Conservation (phyloP, 2,329 filamentous ascomycete genomes). For the Colletotrichum agaves region DNA sequence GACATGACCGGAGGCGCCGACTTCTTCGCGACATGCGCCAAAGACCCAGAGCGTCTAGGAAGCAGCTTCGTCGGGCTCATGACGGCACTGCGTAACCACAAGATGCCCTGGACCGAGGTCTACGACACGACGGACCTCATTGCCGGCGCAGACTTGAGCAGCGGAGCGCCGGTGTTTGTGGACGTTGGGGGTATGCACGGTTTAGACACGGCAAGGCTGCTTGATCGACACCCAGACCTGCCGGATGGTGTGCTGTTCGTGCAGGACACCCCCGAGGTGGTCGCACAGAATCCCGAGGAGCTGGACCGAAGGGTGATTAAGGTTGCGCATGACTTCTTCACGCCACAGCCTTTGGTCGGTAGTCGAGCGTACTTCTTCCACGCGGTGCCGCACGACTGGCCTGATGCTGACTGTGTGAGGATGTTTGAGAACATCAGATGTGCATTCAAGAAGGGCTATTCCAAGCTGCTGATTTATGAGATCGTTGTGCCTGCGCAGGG, state of each 20-base stretch:
- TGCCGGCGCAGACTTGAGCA: constrained; percentile 34
- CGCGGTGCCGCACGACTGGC: constrained; percentile 55
- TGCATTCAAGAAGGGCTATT: constrained; percentile 52
- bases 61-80: constrained; percentile 49
- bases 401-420: constrained; percentile 46
- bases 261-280: constrained; percentile 51
- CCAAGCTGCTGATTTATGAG: constrained; percentile 52
- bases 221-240: constrained; percentile 44
- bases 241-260: constrained; percentile 47
- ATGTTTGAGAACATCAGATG: constrained; percentile 46
- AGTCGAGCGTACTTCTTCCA: constrained; percentile 53
- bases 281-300: constrained; percentile 42
- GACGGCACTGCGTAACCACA: constrained; percentile 47
- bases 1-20: constrained; percentile 41
- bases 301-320: constrained; percentile 37
- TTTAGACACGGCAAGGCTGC: constrained; percentile 48
- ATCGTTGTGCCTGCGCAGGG: constrained; percentile 49
- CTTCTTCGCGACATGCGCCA: constrained; percentile 47
- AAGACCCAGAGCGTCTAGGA: constrained; percentile 43
- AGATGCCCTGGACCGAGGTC: constrained; percentile 49
- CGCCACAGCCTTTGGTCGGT: constrained; percentile 41
- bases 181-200: constrained; percentile 53
- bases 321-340: constrained; percentile 42
- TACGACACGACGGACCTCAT: constrained; percentile 42
- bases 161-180: constrained; percentile 44